Conservation (phyloP, 257 asterid species). For the Solanum commersonii region DNA sequence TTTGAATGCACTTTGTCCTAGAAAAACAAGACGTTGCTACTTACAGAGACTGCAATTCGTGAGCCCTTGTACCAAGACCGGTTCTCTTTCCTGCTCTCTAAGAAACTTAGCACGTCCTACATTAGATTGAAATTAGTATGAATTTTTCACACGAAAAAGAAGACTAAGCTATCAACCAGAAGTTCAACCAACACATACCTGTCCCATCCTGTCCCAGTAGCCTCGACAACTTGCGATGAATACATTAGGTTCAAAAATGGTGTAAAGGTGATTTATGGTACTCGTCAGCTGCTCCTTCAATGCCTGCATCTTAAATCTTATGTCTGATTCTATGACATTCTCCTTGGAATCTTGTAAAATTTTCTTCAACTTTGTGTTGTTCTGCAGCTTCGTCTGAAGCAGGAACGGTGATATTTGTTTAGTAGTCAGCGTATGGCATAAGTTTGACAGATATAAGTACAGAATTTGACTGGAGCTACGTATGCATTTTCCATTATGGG, state of each 20-base stretch:
- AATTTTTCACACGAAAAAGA: neutral
- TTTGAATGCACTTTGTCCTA: neutral
- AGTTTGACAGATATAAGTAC: neutral
- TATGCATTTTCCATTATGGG: neutral
- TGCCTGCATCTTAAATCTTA: constrained; percentile 38
- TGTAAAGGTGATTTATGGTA: constrained; percentile 33
- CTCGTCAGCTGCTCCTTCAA: constrained; percentile 30
- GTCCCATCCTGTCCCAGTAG: constrained; percentile 49
- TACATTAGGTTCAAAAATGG: constrained; percentile 30
- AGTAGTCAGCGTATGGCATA: neutral
- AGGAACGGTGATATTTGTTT: neutral
- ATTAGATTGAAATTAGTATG: neutral
- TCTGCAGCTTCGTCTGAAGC: constrained; percentile 30
- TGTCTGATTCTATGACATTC: constrained; percentile 28
- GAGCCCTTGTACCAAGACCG: constrained; percentile 46
- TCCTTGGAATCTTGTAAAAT: constrained; percentile 40
- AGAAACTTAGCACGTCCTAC: constrained; percentile 38
- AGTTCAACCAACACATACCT: constrained; percentile 12
- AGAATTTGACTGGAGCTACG: neutral
- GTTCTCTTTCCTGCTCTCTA: constrained; percentile 46
- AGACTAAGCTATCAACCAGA: neutral
- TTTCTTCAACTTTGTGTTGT: constrained; percentile 39
- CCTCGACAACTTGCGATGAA: constrained; percentile 42
- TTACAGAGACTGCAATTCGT: constrained; percentile 39
- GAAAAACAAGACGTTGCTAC: neutral